Base-by-base conservation (phyloP, 1,139 yeast species). In the Taphrina wiesneri region DNA sequence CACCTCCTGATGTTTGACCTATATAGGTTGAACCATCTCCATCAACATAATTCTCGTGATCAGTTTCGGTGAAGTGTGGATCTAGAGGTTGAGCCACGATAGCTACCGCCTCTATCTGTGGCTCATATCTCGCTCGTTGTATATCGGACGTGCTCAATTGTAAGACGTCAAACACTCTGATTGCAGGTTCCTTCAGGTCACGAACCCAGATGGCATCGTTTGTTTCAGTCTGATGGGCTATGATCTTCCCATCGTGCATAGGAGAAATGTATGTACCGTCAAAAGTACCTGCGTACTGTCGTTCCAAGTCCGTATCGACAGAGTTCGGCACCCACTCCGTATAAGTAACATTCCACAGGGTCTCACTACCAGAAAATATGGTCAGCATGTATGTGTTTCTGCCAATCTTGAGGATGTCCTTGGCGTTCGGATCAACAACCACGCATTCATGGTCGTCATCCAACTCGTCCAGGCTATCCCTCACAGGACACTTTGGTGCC, bases 251-350 rank as follows among this genome's bases (percentile, higher is more conserved):
- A 73, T 90, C 96, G 73, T 88, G 90, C 73, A 90, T 85, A 0
- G 97, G 96, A 0, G 95, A 87, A 70, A 93, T 86, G 72, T 88
- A 88, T 3, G 90, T 77, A 52, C 86, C 85, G 75, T 92, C 98
- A 23, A 82, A 73, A 2, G 79, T 75, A 13, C 68, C 61, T 15
- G 69, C 64, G 65, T 79, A 79, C 71, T 78, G 82, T 41, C 74
- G 69, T 26, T 72, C 85, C 68, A 92, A 79, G 73, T 88, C 93
- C 49, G 81, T 80, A 74, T 93, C 96, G 68, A 92, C 80, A 70
- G 90, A 86, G 76, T 92, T 92, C 30, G 96, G 96, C 6, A 96
- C 96, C 97, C 98, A 93, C 64, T 87, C 84, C 1, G 96, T 82
- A 74, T 88, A 92, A 0, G 95, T 86, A 13, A 93, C 91, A 73